Evolutionary conservation across 768 basidiomycete genomes (phyloP), one percentile per base, ranked within the genome.

Genomic region (Collybiopsis luxurians): DNA sequence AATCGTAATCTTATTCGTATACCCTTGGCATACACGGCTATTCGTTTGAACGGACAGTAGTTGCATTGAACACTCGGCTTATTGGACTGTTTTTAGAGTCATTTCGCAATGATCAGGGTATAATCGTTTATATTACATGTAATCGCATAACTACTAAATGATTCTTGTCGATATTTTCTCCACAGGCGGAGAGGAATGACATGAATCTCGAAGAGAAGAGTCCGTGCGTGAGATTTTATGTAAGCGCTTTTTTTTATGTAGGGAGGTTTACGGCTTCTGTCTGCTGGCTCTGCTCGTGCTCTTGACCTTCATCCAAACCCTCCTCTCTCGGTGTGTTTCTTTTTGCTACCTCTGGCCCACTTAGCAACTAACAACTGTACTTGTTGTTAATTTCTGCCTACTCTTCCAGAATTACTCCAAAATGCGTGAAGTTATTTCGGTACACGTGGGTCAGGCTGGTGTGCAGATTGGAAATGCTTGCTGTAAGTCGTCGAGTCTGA

Each of bases 371-470:
- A 23, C n/a, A 49, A 39, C 48, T 28, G 36, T 24, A 27, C 50
- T 27, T 23, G 19, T 56, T 60, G 31, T 12, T 19, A 49, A 21
- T 23, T 0, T 2, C 27, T 17, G 38, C 44, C 30, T 40, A 30
- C 31, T 46, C 23, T 55, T 17, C 4, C 38, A 54, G 53, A 45
- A 31, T 6, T 47, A 15, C 36, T 49, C 47, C 47, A 79, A 67
- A 73, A 92, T 92, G 90, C 89, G 90, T 81, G 90, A 92, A 89
- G 95, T 98, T 75, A 96, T 97, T 80, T 96, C 93, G 64, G 82
- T 98, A 71, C 94, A 98, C 77, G 95, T 98, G 71, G 96, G 96
- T 69, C 97, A 99, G 80, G 97, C 96, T 69, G 95, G 94, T 86
- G 89, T 92, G 66, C 92, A 94, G 80, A 91, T 94, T 67, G 95